Evolutionary conservation across 352 stramenopile species (phyloP), one percentile per base, ranked within the genome.

Genomic region (Globisporangium camurandrum): DNA sequence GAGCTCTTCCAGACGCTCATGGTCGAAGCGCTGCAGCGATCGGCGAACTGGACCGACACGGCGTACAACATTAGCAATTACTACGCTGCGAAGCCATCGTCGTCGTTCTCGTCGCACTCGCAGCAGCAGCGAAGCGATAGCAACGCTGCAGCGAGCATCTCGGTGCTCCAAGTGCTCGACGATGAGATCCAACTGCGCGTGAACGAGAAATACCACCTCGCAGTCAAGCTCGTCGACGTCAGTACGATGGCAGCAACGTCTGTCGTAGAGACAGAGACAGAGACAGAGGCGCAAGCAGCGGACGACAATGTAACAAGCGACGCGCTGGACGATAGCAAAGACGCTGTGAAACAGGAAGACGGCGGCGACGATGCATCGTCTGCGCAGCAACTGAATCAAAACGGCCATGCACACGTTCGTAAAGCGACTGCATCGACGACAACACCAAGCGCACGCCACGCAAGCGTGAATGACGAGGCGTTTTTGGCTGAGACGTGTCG

Each of bases 1-100:
- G 83, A 94, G 54, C 56, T 88, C 0, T 94, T 94, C 56, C 75
- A 89, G 54, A 87, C 66, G 8, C 39, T 90, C 27, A 91, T 94
- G 83, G 73, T 85, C 48, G 83, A 92, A 46, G 79, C 80, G 11
- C 57, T 92, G 39, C 74, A 77, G 45, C 76, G 65, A 24, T 67
- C 75, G 3, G 69, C 64, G 6, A 85, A 71, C 47, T 91, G 80
- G 80, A 86, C 64, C 27, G 71, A 87, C 50, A 80, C 65, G 17
- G 72, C 72, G 2, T 81, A 86, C 50, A 86, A 66, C 54, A 68
- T 80, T 42, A 70, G 69, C 54, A 85, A 82, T 49, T 81, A 85
- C 43, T 40, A 58, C 23, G 49, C 69, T 4, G 84, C 78, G 50
- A 75, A 74, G 30, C 30, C 30, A 12, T 34, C 30, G 12, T 14